Evolutionary conservation across 805 yeast species (phyloP), one percentile per base, ranked within the genome.

Genomic region (Barnettozyma californica): DNA sequence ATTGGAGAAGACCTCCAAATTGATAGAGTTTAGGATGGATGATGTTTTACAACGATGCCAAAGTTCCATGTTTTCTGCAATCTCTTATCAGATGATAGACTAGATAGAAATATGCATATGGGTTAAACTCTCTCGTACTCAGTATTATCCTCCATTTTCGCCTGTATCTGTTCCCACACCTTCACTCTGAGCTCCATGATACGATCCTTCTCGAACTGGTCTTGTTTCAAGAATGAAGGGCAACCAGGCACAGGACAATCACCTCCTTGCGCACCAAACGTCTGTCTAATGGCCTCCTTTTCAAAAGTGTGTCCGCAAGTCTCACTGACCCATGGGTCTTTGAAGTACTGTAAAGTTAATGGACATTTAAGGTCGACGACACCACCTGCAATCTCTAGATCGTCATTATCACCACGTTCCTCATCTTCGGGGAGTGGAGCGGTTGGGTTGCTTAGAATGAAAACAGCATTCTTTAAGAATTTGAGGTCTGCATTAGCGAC

Each of bases 301-400:
- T 85, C 91, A 59, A 74, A 84, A 0, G 78, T 77, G 65, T 87
- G 95, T 0, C 70, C 68, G 64, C 95, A 87, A 27, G 60, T 64
- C 23, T 56, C 64, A 3, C 84, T 77, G n/a, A 68, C 74, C 56
- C 77, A 69, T 0, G 95, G 94, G 3, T 65, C 66, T 20, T 63
- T 68, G 62, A 77, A 83, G 39, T 68, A 62, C 45, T 73, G 68
- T 49, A 76, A 59, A 0, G 90, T 78, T 13, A 86, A 69, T 0
- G 92, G 92, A 60, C 91, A 89, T 23, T 70, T 74, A 49, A 87
- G 60, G 42, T 82, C 80, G n/a, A 87, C 68, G 34, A 68, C 76
- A 35, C 94, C 94, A 48, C 94, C 95, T 9, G 78, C 80, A 6
- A 86, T 75, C 38, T 74, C 77, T 29, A 86, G 41, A 33, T 68